A percentile compares a stretch with the other conserved stretches of the same genome.
These are phyloP conservation scores for Rhododendron kiyosumense DNA, from an alignment of 148 eudicot genomes.

Conservation along the genomic window DNA sequence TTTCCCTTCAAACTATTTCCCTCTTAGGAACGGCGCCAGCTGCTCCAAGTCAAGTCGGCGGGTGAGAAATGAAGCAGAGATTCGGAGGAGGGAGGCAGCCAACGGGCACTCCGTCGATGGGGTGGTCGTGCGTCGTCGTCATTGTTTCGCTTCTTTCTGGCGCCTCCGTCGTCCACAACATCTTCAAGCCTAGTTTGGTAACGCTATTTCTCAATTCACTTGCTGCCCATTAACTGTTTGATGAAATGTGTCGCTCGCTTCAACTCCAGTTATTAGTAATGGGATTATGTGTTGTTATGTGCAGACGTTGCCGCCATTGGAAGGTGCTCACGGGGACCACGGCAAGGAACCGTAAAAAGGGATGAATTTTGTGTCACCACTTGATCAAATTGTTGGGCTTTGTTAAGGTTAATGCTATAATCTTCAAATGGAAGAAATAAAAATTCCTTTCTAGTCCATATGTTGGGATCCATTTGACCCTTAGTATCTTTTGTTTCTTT, in stretches of 20 bases:
- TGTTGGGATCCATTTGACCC: not conserved
- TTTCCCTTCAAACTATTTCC: too few relatives aligned
- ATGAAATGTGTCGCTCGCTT: slow-evolving; percentile 18
- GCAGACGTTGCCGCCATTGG: slow-evolving; percentile 36
- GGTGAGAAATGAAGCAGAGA: slow-evolving; percentile 31
- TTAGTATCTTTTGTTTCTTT: too few relatives aligned
- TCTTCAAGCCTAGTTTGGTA: slow-evolving; percentile 77
- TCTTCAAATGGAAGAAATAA: not conserved
- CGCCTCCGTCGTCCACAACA: slow-evolving; percentile 84
- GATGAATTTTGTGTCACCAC: not conserved
- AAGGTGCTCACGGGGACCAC: slow-evolving; percentile 10
- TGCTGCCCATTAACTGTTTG: slow-evolving; percentile 20
- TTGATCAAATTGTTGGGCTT: not conserved
- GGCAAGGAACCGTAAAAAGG: not conserved
- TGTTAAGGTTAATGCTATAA: not conserved
- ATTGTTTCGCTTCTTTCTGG: slow-evolving; percentile 67
- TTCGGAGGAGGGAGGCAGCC: slow-evolving; percentile 57
- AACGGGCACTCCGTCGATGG: slow-evolving; percentile 81
- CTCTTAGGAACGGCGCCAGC: too few relatives aligned
- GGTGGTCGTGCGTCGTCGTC: slow-evolving; percentile 64
- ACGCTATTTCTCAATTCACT: not conserved
- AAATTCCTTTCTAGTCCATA: not conserved
- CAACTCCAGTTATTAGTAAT: not conserved
- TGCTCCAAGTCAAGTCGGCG: not conserved
- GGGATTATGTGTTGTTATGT: not conserved